Evolutionary conservation across 352 stramenopile species (phyloP).

Genomic region (Detonula confervacea): DNA sequence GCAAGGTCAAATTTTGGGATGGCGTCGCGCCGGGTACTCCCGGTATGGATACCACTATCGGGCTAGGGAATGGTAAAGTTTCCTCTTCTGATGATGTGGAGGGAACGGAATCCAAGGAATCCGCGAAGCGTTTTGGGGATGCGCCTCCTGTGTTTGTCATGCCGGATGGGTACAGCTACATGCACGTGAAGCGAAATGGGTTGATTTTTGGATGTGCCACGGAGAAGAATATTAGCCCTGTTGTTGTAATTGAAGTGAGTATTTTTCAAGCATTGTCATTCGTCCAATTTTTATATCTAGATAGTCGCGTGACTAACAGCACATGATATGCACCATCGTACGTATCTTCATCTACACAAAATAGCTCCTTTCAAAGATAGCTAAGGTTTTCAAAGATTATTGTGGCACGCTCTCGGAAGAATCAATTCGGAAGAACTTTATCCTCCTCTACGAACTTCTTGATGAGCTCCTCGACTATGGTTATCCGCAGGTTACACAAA

Average conservation of each 20-base stretch:
- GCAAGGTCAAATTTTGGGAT: constrained; percentile 99
- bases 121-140: constrained; percentile 85
- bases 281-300: background rate
- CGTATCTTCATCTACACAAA: background rate
- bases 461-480: constrained; percentile 99
- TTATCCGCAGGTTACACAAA: constrained; percentile 97
- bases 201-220: constrained; percentile 98
- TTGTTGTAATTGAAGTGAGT: constrained; percentile 95
- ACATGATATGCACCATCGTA: constrained; percentile 57
- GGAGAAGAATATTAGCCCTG: constrained; percentile 95
- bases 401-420: constrained; percentile 98
- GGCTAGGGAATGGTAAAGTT: constrained; percentile 18
- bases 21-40: constrained; percentile 52
- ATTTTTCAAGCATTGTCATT: constrained; percentile 20
- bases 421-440: constrained; percentile 99
- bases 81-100: constrained; percentile 11
- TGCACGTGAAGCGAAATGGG: constrained; percentile 98
- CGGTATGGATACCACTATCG: constrained; percentile 46
- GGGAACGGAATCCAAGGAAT: constrained; percentile 35
- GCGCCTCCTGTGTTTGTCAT: constrained; percentile 96
- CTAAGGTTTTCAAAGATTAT: constrained; percentile 99
- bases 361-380: constrained; percentile 81
- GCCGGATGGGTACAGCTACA: constrained; percentile 95
- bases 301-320: constrained; percentile 77
- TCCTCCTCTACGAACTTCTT: constrained; percentile 98